Percentiles rank a stretch among this genome's conserved stretches.
phyloP scores from a whole-genome alignment of 164 flowering plant species.

The Tetrastigma voinierianum region DNA sequence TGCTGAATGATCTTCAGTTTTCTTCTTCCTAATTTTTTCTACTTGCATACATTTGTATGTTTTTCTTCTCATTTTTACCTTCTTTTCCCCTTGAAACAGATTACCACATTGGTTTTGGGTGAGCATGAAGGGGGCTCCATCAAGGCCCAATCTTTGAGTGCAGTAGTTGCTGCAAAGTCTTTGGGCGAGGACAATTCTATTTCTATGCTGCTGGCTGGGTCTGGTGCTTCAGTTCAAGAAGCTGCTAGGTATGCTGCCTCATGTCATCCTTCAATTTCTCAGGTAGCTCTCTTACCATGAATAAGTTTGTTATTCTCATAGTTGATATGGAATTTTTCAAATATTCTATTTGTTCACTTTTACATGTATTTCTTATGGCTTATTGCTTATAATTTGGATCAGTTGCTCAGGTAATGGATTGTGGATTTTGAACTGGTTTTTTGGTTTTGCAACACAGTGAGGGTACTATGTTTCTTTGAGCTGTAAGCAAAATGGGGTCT shows the following conservation, averaged over 20 bases:
- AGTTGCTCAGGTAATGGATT: neutral
- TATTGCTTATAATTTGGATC: neutral
- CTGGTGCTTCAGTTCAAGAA: slow-evolving; percentile 71
- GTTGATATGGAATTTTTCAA: neutral
- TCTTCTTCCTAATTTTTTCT: neutral
- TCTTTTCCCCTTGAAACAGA: slow-evolving; percentile 24
- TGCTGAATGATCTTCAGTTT: too few relatives aligned
- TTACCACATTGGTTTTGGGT: slow-evolving; percentile 74
- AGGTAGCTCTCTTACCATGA: slow-evolving; percentile 36
- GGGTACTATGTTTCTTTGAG: neutral
- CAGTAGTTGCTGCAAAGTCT: slow-evolving; percentile 73
- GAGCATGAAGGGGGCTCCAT: slow-evolving; percentile 76
- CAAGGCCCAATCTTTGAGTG: slow-evolving; percentile 59
- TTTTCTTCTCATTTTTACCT: too few relatives aligned
- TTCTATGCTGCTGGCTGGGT: slow-evolving; percentile 78
- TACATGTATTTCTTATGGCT: neutral
- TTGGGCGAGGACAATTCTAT: slow-evolving; percentile 52
- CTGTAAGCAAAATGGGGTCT: neutral
- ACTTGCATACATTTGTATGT: neutral
- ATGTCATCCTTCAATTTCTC: slow-evolving; percentile 71
- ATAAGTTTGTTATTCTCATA: neutral
- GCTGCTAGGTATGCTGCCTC: slow-evolving; percentile 83
- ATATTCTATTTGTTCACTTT: neutral
- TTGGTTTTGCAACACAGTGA: neutral
- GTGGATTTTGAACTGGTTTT: neutral